Evolutionary conservation across 2,329 filamentous ascomycete species (phyloP).

Genomic region (Pseudogymnoascus sp.): DNA sequence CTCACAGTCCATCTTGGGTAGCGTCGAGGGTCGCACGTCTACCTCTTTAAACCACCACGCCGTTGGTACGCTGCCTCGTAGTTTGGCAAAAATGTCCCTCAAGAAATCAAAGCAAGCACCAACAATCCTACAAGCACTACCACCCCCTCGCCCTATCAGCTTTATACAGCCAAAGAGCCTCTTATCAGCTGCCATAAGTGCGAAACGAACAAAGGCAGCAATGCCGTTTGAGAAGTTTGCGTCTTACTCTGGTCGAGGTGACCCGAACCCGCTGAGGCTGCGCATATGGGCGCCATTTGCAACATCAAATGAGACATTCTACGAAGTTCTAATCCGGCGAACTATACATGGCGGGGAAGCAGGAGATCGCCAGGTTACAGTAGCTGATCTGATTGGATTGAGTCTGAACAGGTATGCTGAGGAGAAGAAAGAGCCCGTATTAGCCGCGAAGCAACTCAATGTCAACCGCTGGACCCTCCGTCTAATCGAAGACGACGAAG

Average conservation of each 20-base stretch:
- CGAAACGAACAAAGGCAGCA: constrained; percentile 60
- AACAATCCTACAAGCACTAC: constrained; percentile 56
- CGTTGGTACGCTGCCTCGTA: constrained; percentile 56
- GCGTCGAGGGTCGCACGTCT: constrained; percentile 50
- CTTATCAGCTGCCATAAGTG: constrained; percentile 64
- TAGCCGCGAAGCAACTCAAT: constrained; percentile 60
- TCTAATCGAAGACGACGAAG: constrained; percentile 78
- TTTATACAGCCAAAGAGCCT: constrained; percentile 58
- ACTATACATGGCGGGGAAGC: constrained; percentile 62
- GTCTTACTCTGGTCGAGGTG: constrained; percentile 68
- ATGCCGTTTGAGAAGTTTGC: constrained; percentile 74
- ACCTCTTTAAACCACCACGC: constrained; percentile 45
- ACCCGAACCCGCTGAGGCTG: constrained; percentile 67
- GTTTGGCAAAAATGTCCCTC: constrained; percentile 55
- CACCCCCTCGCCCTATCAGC: constrained; percentile 62
- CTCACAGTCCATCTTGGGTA: constrained; percentile 63
- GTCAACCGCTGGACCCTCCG: constrained; percentile 77
- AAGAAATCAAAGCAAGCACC: constrained; percentile 53
- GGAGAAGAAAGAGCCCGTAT: constrained; percentile 62
- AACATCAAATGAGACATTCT: constrained; percentile 54
- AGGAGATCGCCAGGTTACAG: constrained; percentile 56
- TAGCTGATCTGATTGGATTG: constrained; percentile 75
- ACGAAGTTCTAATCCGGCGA: constrained; percentile 65
- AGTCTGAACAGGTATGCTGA: constrained; percentile 72
- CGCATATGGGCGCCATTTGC: constrained; percentile 73